Evolutionary conservation across 345 rosid genomes (phyloP).

Genomic region (Eutrema heterophyllum): DNA sequence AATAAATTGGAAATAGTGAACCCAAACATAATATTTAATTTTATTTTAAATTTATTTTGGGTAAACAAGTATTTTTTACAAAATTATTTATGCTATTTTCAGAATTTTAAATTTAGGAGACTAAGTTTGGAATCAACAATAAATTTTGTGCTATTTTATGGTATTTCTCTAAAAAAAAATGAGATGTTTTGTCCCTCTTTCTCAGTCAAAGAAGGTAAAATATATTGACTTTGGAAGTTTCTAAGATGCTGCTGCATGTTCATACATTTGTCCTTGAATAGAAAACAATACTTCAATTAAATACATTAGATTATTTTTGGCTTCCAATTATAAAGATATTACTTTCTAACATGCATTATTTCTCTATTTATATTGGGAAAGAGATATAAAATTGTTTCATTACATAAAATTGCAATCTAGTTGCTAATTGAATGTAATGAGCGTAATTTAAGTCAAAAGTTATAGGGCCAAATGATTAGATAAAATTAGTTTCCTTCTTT

Average conservation of each 20-base stretch:
- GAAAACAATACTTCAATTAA: neutral
- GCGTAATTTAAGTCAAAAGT: neutral
- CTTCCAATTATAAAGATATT: neutral
- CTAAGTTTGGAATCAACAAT: too few species aligned
- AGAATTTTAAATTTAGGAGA: too few species aligned
- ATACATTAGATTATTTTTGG: neutral
- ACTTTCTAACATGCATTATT: too few species aligned
- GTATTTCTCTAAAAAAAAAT: neutral
- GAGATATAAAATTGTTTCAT: neutral
- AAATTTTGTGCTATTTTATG: too few species aligned
- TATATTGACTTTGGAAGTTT: constrained; percentile 1
- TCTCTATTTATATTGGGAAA: neutral
- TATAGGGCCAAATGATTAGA: neutral
- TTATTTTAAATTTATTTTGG: too few species aligned
- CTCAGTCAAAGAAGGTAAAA: neutral
- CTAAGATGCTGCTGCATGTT: constrained; percentile 14
- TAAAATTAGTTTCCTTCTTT: neutral
- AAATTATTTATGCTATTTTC: too few species aligned
- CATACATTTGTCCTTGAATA: constrained; percentile 6
- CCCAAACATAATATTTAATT: too few species aligned
- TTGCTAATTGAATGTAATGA: neutral
- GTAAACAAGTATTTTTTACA: too few species aligned
- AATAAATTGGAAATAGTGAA: too few species aligned
- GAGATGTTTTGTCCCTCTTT: neutral
- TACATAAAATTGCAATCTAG: neutral